Evolutionary conservation across 2,329 filamentous ascomycete genomes (phyloP).

Genomic region (Epichloe elymi): DNA sequence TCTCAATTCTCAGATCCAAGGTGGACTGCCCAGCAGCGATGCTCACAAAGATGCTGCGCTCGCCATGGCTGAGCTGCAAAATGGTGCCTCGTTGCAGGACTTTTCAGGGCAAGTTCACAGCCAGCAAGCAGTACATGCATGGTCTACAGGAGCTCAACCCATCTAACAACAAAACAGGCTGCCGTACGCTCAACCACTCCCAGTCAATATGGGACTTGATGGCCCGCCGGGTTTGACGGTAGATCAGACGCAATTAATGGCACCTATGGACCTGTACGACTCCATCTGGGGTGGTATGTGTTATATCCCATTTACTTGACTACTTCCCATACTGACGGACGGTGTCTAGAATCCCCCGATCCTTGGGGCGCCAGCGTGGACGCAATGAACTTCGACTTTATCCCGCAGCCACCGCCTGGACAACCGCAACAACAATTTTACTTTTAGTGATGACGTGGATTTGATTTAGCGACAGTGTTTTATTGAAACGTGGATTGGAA

Average conservation of each 20-base stretch:
- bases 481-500: no score
- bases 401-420: constrained; percentile 44
- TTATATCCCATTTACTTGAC: not conserved
- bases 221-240: constrained; percentile 37
- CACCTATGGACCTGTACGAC: constrained; percentile 55
- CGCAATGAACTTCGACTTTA: constrained; percentile 46
- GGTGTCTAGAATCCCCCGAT: constrained; percentile 40
- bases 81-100: constrained; percentile 35
- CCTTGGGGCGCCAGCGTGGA: constrained; percentile 43
- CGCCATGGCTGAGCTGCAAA: constrained; percentile 53
- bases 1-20: constrained; percentile 15
- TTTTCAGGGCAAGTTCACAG: constrained; percentile 25
- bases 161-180: constrained; percentile 15
- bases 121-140: not conserved
- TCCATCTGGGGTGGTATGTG: constrained; percentile 54
- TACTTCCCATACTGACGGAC: not conserved
- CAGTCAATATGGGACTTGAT: constrained; percentile 24
- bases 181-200: constrained; percentile 26
- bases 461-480: not conserved
- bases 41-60: constrained; percentile 49
- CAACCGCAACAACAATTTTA: constrained; percentile 46
- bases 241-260: constrained; percentile 47
- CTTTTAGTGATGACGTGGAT: constrained; percentile 24
- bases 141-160: not conserved
- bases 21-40: constrained; percentile 24